These are phyloP conservation scores for Pueraria montana DNA, from an alignment of 306 rosid genomes.

Conservation along the genomic window DNA sequence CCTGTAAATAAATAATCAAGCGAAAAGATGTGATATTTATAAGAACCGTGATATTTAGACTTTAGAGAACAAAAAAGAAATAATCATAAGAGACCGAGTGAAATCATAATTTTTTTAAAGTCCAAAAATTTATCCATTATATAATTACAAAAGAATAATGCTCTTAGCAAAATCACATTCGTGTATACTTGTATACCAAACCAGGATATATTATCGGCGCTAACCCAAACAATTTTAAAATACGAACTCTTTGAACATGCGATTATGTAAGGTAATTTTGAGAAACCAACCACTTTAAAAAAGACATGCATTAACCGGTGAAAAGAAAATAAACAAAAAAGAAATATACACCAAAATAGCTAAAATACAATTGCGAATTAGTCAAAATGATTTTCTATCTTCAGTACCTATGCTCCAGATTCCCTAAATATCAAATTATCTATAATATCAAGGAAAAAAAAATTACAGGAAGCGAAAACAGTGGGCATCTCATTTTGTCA, in stretches of 20 bases:
- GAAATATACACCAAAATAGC: conserved; percentile 1
- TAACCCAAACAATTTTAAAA: not conserved
- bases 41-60: no score
- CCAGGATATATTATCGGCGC: no score
- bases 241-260: not conserved
- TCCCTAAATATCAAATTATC: conserved; percentile 38
- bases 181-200: no score
- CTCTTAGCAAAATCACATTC: no score
- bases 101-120: no score
- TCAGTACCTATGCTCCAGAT: conserved; percentile 40
- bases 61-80: no score
- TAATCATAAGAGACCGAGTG: no score
- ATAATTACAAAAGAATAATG: no score
- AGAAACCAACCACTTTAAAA: not conserved
- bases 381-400: conserved; percentile 43
- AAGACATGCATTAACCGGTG: not conserved
- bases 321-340: not conserved
- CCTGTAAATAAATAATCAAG: no score
- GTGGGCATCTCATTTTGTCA: conserved; percentile 37
- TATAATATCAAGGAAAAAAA: conserved; percentile 27
- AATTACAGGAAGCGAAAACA: conserved; percentile 54
- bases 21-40: no score
- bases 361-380: conserved; percentile 22
- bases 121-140: no score
- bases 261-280: not conserved